A percentile compares a stretch with the other conserved stretches of the same genome.
Conservation (phyloP, 2,329 filamentous ascomycete genomes). For the Diaporthe caulivora region DNA sequence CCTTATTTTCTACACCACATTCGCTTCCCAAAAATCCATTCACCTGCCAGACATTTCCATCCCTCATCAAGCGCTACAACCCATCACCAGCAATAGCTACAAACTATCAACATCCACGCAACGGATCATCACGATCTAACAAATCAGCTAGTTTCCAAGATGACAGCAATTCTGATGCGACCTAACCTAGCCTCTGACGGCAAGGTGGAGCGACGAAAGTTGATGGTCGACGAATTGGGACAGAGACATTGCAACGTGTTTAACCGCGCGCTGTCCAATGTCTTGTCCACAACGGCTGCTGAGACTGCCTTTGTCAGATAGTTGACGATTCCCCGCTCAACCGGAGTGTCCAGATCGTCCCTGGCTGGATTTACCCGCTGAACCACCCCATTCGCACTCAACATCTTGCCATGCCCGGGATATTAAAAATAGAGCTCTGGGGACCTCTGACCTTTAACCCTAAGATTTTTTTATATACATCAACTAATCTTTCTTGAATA, state of each 20-base stretch:
- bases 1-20: neutral
- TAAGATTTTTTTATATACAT: no score
- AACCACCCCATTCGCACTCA: neutral
- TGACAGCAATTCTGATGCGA: neutral
- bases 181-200: neutral
- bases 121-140: no score
- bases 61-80: neutral
- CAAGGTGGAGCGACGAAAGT: neutral
- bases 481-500: no score
- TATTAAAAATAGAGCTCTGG: no score
- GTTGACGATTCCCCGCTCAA: slow-evolving; percentile 11
- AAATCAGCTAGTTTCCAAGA: neutral
- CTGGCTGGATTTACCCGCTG: neutral
- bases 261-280: slow-evolving; percentile 8
- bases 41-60: neutral
- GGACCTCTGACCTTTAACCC: no score
- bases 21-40: neutral
- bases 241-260: slow-evolving; percentile 9
- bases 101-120: no score
- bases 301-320: slow-evolving; percentile 21
- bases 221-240: neutral
- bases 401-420: slow-evolving; percentile 36
- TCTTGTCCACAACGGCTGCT: neutral
- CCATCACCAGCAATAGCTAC: neutral
- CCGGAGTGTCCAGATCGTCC: neutral